These are phyloP conservation scores for Lachancea quebecensis DNA, from an alignment of 805 yeast genomes.

Conservation along the genomic window DNA sequence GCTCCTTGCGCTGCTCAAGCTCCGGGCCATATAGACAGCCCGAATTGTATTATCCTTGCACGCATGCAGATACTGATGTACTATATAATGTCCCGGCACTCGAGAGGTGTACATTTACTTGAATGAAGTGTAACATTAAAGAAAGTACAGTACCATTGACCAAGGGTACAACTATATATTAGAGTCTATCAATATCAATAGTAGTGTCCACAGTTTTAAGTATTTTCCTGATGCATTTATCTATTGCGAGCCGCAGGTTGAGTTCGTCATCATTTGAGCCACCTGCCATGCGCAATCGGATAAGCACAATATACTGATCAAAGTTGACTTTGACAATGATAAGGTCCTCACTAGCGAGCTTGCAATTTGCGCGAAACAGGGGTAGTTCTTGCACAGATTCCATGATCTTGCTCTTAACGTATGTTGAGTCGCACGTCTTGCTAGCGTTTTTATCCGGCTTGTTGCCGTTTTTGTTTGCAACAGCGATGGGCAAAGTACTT, in stretches of 20 bases:
- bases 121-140: too few relatives aligned
- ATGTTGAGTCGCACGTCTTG: slow-evolving; percentile 13
- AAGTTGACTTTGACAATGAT: slow-evolving; percentile 58
- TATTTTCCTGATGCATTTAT: slow-evolving; percentile 21
- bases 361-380: slow-evolving; percentile 44
- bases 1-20: too few relatives aligned
- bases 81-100: too few relatives aligned
- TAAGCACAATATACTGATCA: slow-evolving; percentile 49
- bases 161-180: neutral
- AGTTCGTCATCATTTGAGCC: slow-evolving; percentile 67
- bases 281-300: slow-evolving; percentile 55
- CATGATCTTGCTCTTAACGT: slow-evolving; percentile 35
- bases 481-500: slow-evolving; percentile 16
- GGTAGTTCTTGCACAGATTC: slow-evolving; percentile 43
- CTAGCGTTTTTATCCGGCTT: neutral
- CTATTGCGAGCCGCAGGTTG: slow-evolving; percentile 35
- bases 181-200: slow-evolving; percentile 27
- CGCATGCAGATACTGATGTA: too few relatives aligned
- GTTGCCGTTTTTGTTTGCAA: neutral
- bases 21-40: too few relatives aligned
- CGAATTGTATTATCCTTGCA: too few relatives aligned
- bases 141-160: too few relatives aligned
- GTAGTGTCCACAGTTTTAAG: slow-evolving; percentile 27
- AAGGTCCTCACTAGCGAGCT: slow-evolving; percentile 37
- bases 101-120: too few relatives aligned